Evolutionary conservation across 2,329 filamentous ascomycete species (phyloP), one percentile per base, ranked within the genome.

Genomic region (Daldinia sp.): DNA sequence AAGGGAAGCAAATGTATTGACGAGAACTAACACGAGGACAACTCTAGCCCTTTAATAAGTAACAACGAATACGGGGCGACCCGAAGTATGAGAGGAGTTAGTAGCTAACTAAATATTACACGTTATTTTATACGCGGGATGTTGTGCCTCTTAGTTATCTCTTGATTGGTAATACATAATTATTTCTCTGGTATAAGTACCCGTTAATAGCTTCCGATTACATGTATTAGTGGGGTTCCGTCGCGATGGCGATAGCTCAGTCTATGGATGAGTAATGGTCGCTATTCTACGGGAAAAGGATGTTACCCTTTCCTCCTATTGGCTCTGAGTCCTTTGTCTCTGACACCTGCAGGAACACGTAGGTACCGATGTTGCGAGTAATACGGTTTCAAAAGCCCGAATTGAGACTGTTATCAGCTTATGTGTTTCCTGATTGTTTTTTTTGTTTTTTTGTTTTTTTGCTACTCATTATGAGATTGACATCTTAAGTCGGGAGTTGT

Each of bases 221-320:
- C 25, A 50, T 32, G 15, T 9, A n/a, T 29, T 57, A 61, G 49
- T 51, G 58, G 58, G 55, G 64, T 56, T 57, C 11, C 27, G n/a
- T 48, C n/a, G 21, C 19, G 45, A 62, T 55, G 41, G 60, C 48
- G 61, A 60, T n/a, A 25, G 32, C 7, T 9, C 17, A 3, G 13
- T 32, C 17, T 57, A 51, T 49, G 19, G 55, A 62, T 62, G 61
- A 64, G 51, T 67, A 65, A 60, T 21, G 35, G 39, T 29, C 48
- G 55, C 50, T 52, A 50, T 58, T 57, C 57, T 51, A 32, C 65
- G 63, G 63, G 39, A 41, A 50, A 45, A 65, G 59, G 56, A 43
- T 50, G 56, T 58, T 62, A 21, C 56, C 23, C 25, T n/a, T 63
- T 58, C 32, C 19, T 30, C 7, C 27, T 7, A 49, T 63, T 59